These are phyloP conservation scores for Eucalyptus leucophloia DNA, from an alignment of 345 rosid species.

Conservation along the genomic window DNA sequence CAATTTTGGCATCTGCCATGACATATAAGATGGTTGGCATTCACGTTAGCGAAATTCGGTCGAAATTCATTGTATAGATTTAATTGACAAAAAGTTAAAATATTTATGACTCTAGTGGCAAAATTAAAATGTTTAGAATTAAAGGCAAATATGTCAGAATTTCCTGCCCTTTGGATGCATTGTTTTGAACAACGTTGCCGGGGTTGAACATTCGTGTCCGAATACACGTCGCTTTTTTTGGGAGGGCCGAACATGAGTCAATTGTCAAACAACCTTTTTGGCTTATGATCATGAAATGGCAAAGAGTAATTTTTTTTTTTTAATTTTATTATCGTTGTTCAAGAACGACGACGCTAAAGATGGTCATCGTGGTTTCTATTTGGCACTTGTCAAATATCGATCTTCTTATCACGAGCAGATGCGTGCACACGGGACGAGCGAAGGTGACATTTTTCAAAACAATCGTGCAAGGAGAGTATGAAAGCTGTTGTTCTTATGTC, in stretches of 20 bases:
- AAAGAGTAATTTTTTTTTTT: too few relatives aligned
- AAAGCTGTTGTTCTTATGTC: not conserved
- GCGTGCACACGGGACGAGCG: not conserved
- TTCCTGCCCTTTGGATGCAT: not conserved
- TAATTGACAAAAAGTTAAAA: too few relatives aligned
- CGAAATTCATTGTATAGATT: fast-evolving
- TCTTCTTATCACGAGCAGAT: not conserved
- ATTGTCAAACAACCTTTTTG: not conserved
- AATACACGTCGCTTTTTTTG: not conserved
- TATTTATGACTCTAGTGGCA: fast-evolving
- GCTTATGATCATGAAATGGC: not conserved
- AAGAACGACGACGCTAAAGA: too few relatives aligned
- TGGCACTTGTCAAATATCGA: not conserved
- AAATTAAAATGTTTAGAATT: too few relatives aligned
- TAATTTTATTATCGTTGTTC: too few relatives aligned
- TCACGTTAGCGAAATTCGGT: fast-evolving
- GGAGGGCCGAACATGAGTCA: not conserved
- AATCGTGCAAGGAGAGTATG: not conserved
- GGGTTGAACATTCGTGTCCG: not conserved
- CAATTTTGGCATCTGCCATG: fast-evolving
- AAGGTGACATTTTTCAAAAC: not conserved
- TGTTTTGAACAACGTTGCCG: not conserved
- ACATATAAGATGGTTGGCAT: fast-evolving
- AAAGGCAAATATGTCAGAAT: too few relatives aligned
- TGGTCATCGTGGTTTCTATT: not conserved